Conservation (phyloP, 2,329 filamentous ascomycete genomes). For the Colletotrichum orbiculare region DNA sequence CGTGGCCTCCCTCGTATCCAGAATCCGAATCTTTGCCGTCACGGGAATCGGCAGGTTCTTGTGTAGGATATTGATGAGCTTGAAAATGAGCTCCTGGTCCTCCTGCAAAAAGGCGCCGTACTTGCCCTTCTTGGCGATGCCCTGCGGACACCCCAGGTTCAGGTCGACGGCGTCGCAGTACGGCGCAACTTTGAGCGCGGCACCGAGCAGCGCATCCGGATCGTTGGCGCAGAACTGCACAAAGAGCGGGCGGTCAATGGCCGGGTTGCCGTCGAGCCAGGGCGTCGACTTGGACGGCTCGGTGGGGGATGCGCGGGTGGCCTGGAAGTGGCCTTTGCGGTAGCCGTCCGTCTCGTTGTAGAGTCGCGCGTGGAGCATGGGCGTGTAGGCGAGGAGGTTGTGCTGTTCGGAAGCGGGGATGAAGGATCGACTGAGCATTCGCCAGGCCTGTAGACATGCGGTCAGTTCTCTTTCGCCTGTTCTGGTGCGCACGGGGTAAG, state of each 20-base stretch:
- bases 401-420: slow-evolving; percentile 73
- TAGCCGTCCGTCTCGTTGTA: slow-evolving; percentile 83
- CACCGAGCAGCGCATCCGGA: slow-evolving; percentile 80
- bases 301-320: slow-evolving; percentile 54
- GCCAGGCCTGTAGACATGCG: slow-evolving; percentile 78
- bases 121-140: slow-evolving; percentile 88
- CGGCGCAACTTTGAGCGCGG: slow-evolving; percentile 81
- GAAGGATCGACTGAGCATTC: slow-evolving; percentile 94
- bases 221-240: slow-evolving; percentile 98
- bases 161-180: slow-evolving; percentile 96
- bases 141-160: slow-evolving; percentile 95
- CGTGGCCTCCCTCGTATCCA: slow-evolving; percentile 88
- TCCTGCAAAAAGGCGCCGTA: slow-evolving; percentile 97
- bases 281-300: slow-evolving; percentile 43
- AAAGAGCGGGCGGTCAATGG: slow-evolving; percentile 87
- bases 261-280: slow-evolving; percentile 88
- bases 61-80: slow-evolving; percentile 87
- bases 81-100: slow-evolving; percentile 84
- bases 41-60: slow-evolving; percentile 83
- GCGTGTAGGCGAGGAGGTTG: slow-evolving; percentile 86
- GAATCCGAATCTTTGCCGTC: slow-evolving; percentile 92
- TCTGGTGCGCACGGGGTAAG: too few species aligned
- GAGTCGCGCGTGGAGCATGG: slow-evolving; percentile 94
- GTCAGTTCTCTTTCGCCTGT: not conserved
- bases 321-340: slow-evolving; percentile 84